Evolutionary conservation across 2,329 filamentous ascomycete genomes (phyloP).

Genomic region (Emmonsia crescens): DNA sequence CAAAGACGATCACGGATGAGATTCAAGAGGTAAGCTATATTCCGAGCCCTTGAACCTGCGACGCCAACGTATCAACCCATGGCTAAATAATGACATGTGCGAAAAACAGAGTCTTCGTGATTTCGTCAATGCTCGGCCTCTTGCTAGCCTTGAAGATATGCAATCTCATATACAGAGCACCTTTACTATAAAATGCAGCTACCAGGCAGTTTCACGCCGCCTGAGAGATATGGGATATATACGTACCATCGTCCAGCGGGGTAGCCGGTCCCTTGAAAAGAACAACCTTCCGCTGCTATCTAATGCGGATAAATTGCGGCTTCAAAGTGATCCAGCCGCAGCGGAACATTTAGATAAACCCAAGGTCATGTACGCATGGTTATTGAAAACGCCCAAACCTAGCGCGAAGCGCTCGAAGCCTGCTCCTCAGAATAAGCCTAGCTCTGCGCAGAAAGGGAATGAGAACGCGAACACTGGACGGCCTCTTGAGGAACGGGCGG

Average conservation of each 20-base stretch:
- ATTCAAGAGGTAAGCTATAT: constrained; percentile 3
- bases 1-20: constrained; percentile 2
- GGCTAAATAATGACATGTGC: background rate
- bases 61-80: background rate
- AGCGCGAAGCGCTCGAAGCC: background rate
- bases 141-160: constrained; percentile 7
- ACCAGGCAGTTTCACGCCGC: constrained; percentile 4
- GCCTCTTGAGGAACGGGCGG: background rate
- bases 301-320: background rate
- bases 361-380: background rate
- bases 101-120: constrained; percentile 1
- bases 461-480: background rate
- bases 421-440: background rate
- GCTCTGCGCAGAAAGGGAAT: background rate
- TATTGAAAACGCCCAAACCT: background rate
- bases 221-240: constrained; percentile 7
- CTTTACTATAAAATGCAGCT: constrained; percentile 3
- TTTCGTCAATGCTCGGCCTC: constrained; percentile 5
- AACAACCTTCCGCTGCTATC: background rate
- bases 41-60: background rate
- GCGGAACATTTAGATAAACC: background rate
- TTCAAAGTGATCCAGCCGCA: background rate
- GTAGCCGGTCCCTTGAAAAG: background rate
- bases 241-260: constrained; percentile 5
- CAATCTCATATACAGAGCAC: constrained; percentile 3